phyloP scores from a whole-genome alignment of 306 rosid genomes.

The Quercus gilva region DNA sequence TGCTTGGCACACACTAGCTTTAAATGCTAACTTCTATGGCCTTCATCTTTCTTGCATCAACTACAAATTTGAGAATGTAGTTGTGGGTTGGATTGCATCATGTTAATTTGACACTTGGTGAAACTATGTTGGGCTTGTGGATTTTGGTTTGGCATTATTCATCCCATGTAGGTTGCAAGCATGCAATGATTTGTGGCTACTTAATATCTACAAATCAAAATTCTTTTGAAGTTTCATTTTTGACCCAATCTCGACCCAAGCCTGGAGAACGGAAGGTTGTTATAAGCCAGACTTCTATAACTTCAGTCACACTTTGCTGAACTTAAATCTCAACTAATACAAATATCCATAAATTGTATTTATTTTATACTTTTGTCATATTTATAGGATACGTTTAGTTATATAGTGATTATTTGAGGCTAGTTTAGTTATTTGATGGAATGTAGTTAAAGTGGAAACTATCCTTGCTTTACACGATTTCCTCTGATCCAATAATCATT shows the following conservation, averaged over 20 bases:
- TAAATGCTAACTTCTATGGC: constrained; percentile 5
- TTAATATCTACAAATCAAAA: neutral
- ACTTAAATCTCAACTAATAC: neutral
- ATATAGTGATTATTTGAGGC: constrained; percentile 4
- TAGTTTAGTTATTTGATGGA: constrained; percentile 23
- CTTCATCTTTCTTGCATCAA: constrained; percentile 13
- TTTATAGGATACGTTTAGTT: neutral
- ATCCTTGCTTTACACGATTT: neutral
- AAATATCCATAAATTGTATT: neutral
- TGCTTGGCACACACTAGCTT: constrained; percentile 10
- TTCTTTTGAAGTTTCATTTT: neutral
- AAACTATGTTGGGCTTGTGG: neutral
- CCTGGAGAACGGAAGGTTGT: neutral
- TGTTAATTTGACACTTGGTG: neutral
- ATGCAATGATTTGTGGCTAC: neutral
- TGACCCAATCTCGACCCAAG: neutral
- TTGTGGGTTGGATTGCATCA: constrained; percentile 7
- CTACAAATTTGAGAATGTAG: constrained; percentile 13
- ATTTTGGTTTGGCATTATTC: neutral
- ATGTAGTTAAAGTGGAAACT: neutral
- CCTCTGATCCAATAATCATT: constrained; percentile 15
- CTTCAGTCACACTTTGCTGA: neutral
- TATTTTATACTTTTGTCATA: neutral
- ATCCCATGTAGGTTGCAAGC: neutral
- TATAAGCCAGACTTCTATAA: neutral